Conservation (phyloP, 768 basidiomycete genomes). For the Leccinum barrowsii region DNA sequence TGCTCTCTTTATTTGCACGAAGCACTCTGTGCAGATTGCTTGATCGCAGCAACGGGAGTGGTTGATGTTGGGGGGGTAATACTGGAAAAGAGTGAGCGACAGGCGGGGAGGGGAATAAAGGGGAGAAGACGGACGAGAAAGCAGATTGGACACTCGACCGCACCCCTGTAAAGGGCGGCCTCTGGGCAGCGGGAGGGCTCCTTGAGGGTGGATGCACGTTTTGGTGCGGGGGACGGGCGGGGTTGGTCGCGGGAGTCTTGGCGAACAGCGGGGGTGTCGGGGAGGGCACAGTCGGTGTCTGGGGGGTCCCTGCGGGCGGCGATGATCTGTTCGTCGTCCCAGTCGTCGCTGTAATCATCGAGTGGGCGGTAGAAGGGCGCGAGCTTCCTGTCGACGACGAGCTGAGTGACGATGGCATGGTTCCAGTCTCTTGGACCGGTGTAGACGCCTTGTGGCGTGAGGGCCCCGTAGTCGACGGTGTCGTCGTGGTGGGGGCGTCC, state of each 20-base stretch:
- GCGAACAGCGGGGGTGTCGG: constrained; percentile 33
- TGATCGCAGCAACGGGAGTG: constrained; percentile 98
- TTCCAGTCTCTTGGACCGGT: constrained; percentile 87
- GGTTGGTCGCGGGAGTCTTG: constrained; percentile 27
- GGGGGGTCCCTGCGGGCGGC: constrained; percentile 71
- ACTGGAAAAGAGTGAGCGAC: constrained; percentile 49
- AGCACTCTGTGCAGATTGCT: constrained; percentile 97
- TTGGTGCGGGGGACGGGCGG: constrained; percentile 36
- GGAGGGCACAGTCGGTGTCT: constrained; percentile 45
- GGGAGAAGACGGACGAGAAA: constrained; percentile 70
- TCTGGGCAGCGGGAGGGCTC: constrained; percentile 66
- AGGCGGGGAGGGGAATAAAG: constrained; percentile 7
- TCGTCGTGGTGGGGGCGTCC: constrained; percentile 75
- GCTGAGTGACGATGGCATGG: constrained; percentile 77
- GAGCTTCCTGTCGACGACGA: constrained; percentile 83
- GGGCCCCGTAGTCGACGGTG: constrained; percentile 77
- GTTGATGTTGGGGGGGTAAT: constrained; percentile 97
- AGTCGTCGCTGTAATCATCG: constrained; percentile 86
- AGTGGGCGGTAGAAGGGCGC: constrained; percentile 96
- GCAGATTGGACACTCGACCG: constrained; percentile 96
- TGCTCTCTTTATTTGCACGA: constrained; percentile 96
- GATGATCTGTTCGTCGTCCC: constrained; percentile 86
- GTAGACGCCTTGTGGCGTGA: constrained; percentile 84
- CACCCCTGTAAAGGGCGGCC: constrained; percentile 77
- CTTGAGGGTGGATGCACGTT: constrained; percentile 56